phyloP scores from a whole-genome alignment of 352 stramenopile genomes.

The Phytopythium oedochilum region DNA sequence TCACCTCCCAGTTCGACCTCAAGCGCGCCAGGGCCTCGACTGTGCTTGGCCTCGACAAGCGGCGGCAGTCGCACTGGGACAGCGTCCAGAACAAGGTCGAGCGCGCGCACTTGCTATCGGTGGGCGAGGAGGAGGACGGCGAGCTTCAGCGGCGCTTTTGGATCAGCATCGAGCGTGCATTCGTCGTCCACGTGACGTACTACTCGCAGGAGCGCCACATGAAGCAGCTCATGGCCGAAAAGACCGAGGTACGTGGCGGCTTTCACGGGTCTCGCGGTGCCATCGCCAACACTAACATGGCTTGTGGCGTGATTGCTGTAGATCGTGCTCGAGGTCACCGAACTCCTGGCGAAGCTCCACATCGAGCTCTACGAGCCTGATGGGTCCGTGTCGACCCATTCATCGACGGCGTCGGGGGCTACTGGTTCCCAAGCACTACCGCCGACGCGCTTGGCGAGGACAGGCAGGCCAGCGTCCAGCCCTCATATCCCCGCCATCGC shows the following conservation, averaged over 20 bases:
- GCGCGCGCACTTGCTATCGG: constrained; percentile 22
- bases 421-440: constrained; percentile 1
- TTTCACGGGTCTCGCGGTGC: too few relatives aligned
- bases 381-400: background rate
- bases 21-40: constrained; percentile 21
- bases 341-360: constrained; percentile 35
- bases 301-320: constrained; percentile 8
- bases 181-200: constrained; percentile 70
- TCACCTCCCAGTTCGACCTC: constrained; percentile 21
- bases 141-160: constrained; percentile 42
- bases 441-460: background rate
- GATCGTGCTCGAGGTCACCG: constrained; percentile 58
- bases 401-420: background rate
- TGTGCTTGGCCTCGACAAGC: constrained; percentile 46
- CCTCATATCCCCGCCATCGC: constrained; percentile 1
- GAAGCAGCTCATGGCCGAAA: constrained; percentile 55
- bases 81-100: constrained; percentile 33
- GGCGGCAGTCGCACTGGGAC: constrained; percentile 34
- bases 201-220: constrained; percentile 68
- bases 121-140: constrained; percentile 18
- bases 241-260: constrained; percentile 59
- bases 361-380: constrained; percentile 19
- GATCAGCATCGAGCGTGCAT: constrained; percentile 66
- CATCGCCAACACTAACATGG: too few relatives aligned
- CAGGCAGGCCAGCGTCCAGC: background rate